Conservation (phyloP, 2,329 filamentous ascomycete genomes). For the Cercospora janseana region DNA sequence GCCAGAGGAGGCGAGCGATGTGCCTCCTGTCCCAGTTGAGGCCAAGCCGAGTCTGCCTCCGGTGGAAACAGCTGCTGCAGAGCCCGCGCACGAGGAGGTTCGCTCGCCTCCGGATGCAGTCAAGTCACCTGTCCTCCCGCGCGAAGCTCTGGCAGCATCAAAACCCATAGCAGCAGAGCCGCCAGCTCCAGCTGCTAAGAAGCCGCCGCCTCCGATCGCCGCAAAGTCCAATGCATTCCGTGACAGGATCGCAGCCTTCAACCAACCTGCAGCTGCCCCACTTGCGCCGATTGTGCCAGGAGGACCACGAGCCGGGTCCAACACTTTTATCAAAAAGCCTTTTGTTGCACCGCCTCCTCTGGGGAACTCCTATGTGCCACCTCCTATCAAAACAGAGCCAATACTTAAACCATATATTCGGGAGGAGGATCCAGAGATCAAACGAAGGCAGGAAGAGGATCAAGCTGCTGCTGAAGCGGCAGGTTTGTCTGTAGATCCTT, state of each 20-base stretch:
- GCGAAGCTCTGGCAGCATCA: conserved; percentile 35
- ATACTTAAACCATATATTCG: conserved; percentile 75
- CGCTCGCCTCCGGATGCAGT: conserved; percentile 31
- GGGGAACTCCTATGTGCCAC: conserved; percentile 83
- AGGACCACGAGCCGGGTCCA: conserved; percentile 54
- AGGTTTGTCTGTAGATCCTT: conserved; percentile 51
- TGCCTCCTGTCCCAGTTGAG: conserved; percentile 33
- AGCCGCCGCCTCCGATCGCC: conserved; percentile 63
- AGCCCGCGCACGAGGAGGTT: conserved; percentile 26
- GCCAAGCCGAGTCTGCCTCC: conserved; percentile 42
- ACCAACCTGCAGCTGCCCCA: conserved; percentile 80
- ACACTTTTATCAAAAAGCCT: conserved; percentile 88
- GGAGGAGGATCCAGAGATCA: conserved; percentile 74
- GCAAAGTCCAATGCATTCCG: conserved; percentile 82
- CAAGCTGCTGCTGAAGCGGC: conserved; percentile 66
- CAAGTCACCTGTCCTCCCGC: conserved; percentile 17
- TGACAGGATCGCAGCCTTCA: conserved; percentile 96
- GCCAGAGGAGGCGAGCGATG: conserved; percentile 26
- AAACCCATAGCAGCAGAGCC: conserved; percentile 38
- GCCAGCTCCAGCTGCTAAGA: conserved; percentile 47
- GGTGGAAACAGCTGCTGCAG: conserved; percentile 32
- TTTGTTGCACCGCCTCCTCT: conserved; percentile 95
- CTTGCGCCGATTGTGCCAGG: conserved; percentile 85
- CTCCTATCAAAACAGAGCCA: conserved; percentile 61
- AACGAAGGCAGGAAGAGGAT: conserved; percentile 63